A percentile compares a stretch with the other conserved stretches of the same genome.
These are phyloP conservation scores for Wickerhamomyces ciferrii DNA, from an alignment of 805 yeast genomes.

Conservation along the genomic window DNA sequence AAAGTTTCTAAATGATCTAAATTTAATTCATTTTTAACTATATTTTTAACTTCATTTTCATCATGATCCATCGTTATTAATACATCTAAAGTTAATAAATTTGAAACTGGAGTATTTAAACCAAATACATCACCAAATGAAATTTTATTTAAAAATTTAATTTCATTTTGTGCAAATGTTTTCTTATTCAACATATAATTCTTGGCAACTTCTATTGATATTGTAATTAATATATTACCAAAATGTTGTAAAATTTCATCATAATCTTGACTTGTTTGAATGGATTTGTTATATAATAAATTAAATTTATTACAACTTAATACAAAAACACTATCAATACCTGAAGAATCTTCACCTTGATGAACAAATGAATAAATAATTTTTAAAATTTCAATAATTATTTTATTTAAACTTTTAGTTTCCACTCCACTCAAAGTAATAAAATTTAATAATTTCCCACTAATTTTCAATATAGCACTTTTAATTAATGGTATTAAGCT, in stretches of 20 bases:
- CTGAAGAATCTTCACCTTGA: slow-evolving; percentile 17
- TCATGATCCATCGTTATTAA: slow-evolving; percentile 27
- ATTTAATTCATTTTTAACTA: slow-evolving; percentile 11
- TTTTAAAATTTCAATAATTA: slow-evolving; percentile 22
- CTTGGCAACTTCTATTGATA: slow-evolving; percentile 14
- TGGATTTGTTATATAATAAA: slow-evolving; percentile 11
- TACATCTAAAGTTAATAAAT: slow-evolving; percentile 12
- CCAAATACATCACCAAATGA: background rate
- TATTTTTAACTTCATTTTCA: slow-evolving; percentile 18
- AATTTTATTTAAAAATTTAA: slow-evolving; percentile 13
- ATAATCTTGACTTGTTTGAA: slow-evolving; percentile 9
- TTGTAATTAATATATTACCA: slow-evolving; percentile 21
- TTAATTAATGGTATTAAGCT: slow-evolving; percentile 6
- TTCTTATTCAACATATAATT: slow-evolving; percentile 22
- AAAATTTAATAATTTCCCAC: slow-evolving; percentile 20
- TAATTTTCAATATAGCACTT: slow-evolving; percentile 13
- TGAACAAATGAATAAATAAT: slow-evolving; percentile 20
- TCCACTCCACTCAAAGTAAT: slow-evolving; percentile 17
- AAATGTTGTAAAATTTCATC: slow-evolving; percentile 21
- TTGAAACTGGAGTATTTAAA: slow-evolving; percentile 8
- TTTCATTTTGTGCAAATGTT: slow-evolving; percentile 17
- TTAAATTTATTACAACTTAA: slow-evolving; percentile 23
- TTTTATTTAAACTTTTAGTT: slow-evolving; percentile 14
- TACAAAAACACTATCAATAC: slow-evolving; percentile 21
- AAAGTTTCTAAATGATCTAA: slow-evolving; percentile 5